A percentile compares a stretch with the other conserved stretches of the same genome.
Conservation (phyloP, 2,329 filamentous ascomycete genomes). For the Aspergillus unguis region DNA sequence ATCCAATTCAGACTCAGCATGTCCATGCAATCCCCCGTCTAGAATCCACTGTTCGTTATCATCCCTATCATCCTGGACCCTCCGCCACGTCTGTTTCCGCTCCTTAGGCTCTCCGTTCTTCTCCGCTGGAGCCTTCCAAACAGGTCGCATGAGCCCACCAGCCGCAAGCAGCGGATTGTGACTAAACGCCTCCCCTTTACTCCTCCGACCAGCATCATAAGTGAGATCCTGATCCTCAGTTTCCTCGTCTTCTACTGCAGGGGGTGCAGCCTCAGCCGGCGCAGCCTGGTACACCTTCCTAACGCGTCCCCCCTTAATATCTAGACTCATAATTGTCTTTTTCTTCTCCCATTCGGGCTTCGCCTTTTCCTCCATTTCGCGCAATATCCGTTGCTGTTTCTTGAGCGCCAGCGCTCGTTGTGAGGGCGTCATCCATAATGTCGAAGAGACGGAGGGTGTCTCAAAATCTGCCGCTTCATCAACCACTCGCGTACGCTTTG, state of each 20-base stretch:
- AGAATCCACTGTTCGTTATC: conserved; percentile 49
- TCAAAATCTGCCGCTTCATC: conserved; percentile 80
- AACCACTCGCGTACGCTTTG: conserved; percentile 74
- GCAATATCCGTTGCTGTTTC: conserved; percentile 75
- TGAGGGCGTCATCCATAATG: conserved; percentile 79
- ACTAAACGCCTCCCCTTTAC: conserved; percentile 38
- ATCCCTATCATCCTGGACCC: conserved; percentile 47
- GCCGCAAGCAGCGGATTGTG: conserved; percentile 44
- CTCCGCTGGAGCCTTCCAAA: conserved; percentile 41
- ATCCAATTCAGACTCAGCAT: conserved; percentile 15
- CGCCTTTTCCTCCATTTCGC: conserved; percentile 83
- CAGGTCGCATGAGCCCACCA: conserved; percentile 43
- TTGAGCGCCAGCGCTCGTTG: conserved; percentile 81
- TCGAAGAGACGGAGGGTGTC: conserved; percentile 58
- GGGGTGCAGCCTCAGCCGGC: conserved; percentile 22
- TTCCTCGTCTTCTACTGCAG: conserved; percentile 18
- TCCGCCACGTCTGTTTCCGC: conserved; percentile 43
- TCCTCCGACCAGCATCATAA: conserved; percentile 18
- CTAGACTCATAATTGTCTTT: conserved; percentile 77
- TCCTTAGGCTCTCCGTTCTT: conserved; percentile 24
- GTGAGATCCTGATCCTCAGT: conserved; percentile 13
- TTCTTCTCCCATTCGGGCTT: conserved; percentile 86
- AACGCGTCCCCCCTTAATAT: conserved; percentile 73
- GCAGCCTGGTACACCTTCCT: conserved; percentile 52
- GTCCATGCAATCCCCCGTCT: conserved; percentile 43